Conservation (phyloP, 2,329 filamentous ascomycete genomes). For the Exserohilum rostratum region DNA sequence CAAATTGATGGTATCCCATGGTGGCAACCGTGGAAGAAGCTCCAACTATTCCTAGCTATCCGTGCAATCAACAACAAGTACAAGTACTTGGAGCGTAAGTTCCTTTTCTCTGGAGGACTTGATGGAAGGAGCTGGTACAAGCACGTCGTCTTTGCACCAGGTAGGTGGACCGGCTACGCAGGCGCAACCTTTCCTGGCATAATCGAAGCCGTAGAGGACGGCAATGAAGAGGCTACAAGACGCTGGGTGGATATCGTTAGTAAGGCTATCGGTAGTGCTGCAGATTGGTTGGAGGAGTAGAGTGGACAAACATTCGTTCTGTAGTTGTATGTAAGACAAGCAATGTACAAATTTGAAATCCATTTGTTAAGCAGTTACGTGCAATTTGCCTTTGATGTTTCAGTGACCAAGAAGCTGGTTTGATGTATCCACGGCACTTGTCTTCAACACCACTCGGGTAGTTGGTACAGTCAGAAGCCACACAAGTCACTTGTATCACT, state of each 20-base stretch:
- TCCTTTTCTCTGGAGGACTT: conserved; percentile 76
- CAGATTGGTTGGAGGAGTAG: conserved; percentile 37
- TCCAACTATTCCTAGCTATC: conserved; percentile 68
- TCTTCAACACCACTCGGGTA: too few species aligned
- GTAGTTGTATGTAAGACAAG: neutral
- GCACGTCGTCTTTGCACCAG: conserved; percentile 91
- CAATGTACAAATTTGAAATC: neutral
- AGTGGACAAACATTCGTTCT: neutral
- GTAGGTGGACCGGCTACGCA: conserved; percentile 88
- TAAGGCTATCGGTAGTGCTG: conserved; percentile 43
- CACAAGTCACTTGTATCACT: neutral
- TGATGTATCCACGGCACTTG: too few species aligned
- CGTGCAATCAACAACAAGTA: conserved; percentile 77
- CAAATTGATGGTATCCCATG: conserved; percentile 66
- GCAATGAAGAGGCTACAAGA: conserved; percentile 45
- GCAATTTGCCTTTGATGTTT: too few species aligned
- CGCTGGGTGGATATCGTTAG: conserved; percentile 54
- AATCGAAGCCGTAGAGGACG: conserved; percentile 65
- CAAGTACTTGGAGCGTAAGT: conserved; percentile 81
- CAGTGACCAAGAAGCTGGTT: too few species aligned
- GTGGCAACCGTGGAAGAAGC: conserved; percentile 76
- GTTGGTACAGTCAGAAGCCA: neutral
- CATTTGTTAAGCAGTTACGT: neutral
- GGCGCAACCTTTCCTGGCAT: conserved; percentile 72
- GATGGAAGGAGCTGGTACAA: conserved; percentile 89